Evolutionary conservation across 495 filamentous ascomycete genomes (phyloP).

Genomic region (Aspergillus avenaceus): DNA sequence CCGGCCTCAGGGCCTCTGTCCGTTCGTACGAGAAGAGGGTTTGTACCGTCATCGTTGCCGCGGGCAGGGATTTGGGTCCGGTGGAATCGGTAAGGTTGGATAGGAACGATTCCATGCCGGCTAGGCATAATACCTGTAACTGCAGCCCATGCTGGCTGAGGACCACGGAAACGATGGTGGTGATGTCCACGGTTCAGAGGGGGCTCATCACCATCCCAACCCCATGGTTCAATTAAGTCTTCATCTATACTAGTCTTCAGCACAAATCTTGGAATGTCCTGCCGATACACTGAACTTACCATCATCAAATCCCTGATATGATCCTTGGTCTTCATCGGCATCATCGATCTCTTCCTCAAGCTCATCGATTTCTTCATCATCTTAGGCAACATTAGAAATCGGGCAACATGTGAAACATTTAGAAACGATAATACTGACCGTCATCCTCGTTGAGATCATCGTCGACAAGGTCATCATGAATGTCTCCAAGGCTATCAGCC

Average conservation of each 20-base stretch:
- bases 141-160: constrained; percentile 38
- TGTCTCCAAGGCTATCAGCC: constrained; percentile 32
- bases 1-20: constrained; percentile 35
- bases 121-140: constrained; percentile 43
- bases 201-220: constrained; percentile 51
- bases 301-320: constrained; percentile 44
- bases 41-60: constrained; percentile 69
- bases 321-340: constrained; percentile 43
- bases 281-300: constrained; percentile 18
- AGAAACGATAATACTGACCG: constrained; percentile 47
- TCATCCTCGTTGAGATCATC: constrained; percentile 68
- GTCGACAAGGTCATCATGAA: constrained; percentile 54
- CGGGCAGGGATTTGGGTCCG: constrained; percentile 45
- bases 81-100: constrained; percentile 52
- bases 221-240: constrained; percentile 51
- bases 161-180: constrained; percentile 41
- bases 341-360: constrained; percentile 48
- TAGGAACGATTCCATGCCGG: constrained; percentile 40
- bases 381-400: constrained; percentile 15
- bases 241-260: constrained; percentile 34
- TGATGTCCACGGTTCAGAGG: constrained; percentile 43
- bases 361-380: constrained; percentile 53
- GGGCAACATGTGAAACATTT: background rate
- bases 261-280: constrained; percentile 1
- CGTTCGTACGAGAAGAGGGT: constrained; percentile 62